Base-by-base conservation (phyloP, 768 basidiomycete genomes). In the Tylopilus sp. region DNA sequence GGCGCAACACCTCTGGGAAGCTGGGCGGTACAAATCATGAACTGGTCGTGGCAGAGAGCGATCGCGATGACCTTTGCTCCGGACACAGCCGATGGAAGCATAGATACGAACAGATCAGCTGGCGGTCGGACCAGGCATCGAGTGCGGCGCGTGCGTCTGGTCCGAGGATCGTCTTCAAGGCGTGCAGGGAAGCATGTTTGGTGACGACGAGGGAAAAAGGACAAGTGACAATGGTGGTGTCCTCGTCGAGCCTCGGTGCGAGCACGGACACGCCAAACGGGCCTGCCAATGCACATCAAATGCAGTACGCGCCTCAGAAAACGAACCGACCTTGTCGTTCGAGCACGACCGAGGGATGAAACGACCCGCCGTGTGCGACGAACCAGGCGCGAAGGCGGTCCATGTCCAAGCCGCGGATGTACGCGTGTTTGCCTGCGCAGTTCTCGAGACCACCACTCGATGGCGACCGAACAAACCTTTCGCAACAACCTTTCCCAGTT, bases 401-500 rank as follows among this genome's bases (percentile, higher is more conserved):
- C 53, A 63, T 57, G 24, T 45, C 34, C 24, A n/a, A n/a, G n/a
- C n/a, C n/a, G n/a, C n/a, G n/a, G n/a, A n/a, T n/a, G n/a, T n/a
- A 37, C 33, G 19, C 42, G 33, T 45, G 50, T 52, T 51, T 42
- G 16, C 14, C 17, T 28, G 14, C 31, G 29, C 28, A 17, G 37
- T n/a, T n/a, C 38, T 14, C 2, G 24, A 21, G 14, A 3, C 14
- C 7, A 47, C 37, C 29, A 47, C 31, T n/a, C 22, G 6, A 63
- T 51, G 60, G 42, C 36, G 14, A 60, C 75, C 55, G 89, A 92
- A 71, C 86, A 85, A 63, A 79, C 65, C 63, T 92, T 92, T 69
- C 81, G 88, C 43, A 67, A 70, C 33, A 89, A 86, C 59, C 82
- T 92, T 59, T 86, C 86, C 3, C 89, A 92, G 58, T 93, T 95